A percentile compares a stretch with the other conserved stretches of the same genome.
Evolutionary conservation across 805 yeast genomes (phyloP).

Genomic region (Saccharomycopsis oosterbeekiorum): DNA sequence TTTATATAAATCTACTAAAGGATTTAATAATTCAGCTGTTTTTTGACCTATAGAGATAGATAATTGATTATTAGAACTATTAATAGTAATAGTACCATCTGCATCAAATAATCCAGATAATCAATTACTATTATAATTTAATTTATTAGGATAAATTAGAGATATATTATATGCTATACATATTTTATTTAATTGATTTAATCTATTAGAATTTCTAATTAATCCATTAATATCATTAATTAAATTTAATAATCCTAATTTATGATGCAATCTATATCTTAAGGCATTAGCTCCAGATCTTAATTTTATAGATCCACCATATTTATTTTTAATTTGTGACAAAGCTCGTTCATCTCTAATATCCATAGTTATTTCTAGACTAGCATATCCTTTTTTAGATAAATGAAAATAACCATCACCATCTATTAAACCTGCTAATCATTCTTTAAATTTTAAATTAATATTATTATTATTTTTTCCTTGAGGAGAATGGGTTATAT

Average conservation of each 20-base stretch:
- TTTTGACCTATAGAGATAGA: conserved; percentile 4
- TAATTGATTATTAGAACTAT: neutral
- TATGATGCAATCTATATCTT: neutral
- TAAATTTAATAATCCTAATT: neutral
- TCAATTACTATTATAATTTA: conserved; percentile 2
- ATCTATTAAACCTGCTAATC: conserved; percentile 2
- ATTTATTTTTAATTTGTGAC: neutral
- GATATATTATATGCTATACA: neutral
- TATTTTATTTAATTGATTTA: neutral
- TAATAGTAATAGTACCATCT: neutral
- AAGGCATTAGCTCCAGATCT: conserved; percentile 3
- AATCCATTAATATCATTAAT: neutral
- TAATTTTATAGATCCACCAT: conserved; percentile 5
- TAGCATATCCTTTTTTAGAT: neutral
- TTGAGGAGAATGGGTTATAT: too few relatives aligned
- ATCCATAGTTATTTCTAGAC: conserved; percentile 14
- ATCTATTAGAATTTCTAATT: neutral
- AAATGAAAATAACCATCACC: neutral
- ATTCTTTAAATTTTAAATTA: neutral
- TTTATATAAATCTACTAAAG: conserved; percentile 6
- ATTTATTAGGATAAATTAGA: neutral
- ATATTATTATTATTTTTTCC: neutral
- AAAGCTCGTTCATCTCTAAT: neutral
- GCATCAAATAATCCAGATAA: conserved; percentile 8
- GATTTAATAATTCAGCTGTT: conserved; percentile 3